Conservation (phyloP, 2,329 filamentous ascomycete species). For the Tolypocladium guangdongense region DNA sequence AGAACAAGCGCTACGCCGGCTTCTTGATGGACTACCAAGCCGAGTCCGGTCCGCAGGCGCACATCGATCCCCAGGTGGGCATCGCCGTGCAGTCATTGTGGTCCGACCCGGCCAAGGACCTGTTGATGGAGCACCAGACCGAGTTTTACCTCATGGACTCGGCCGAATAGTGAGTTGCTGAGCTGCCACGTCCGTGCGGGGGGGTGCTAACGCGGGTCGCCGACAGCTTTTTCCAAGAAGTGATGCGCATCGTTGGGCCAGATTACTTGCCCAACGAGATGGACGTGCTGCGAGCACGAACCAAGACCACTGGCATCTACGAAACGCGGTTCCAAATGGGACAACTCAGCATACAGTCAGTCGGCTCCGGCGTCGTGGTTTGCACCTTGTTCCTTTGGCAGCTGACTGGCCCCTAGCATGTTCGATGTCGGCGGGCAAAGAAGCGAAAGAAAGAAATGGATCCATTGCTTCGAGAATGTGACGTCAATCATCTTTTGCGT, state of each 20-base stretch:
- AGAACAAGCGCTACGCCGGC: constrained; percentile 63
- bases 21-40: constrained; percentile 82
- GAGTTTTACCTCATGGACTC: constrained; percentile 99
- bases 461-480: constrained; percentile 99
- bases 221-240: constrained; percentile 87
- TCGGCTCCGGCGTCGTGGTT: constrained; percentile 4
- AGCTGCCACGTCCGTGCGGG: background rate
- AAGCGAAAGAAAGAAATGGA: constrained; percentile 99
- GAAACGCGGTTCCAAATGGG: constrained; percentile 99
- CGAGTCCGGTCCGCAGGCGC: constrained; percentile 78
- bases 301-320: constrained; percentile 98
- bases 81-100: constrained; percentile 78
- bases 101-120: constrained; percentile 75
- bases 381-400: background rate
- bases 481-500: constrained; percentile 99
- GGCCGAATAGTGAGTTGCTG: constrained; percentile 72
- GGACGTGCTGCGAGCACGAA: constrained; percentile 89
- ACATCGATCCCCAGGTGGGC: constrained; percentile 71
- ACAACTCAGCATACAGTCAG: constrained; percentile 95
- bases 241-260: constrained; percentile 66
- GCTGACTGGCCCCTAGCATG: constrained; percentile 55
- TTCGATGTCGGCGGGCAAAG: constrained; percentile 96
- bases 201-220: background rate
- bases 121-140: constrained; percentile 83
- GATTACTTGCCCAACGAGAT: constrained; percentile 91